Evolutionary conservation across 176 grass and related monocot genomes (phyloP), one percentile per base, ranked within the genome.

Genomic region (Eremochloa ophiuroides): DNA sequence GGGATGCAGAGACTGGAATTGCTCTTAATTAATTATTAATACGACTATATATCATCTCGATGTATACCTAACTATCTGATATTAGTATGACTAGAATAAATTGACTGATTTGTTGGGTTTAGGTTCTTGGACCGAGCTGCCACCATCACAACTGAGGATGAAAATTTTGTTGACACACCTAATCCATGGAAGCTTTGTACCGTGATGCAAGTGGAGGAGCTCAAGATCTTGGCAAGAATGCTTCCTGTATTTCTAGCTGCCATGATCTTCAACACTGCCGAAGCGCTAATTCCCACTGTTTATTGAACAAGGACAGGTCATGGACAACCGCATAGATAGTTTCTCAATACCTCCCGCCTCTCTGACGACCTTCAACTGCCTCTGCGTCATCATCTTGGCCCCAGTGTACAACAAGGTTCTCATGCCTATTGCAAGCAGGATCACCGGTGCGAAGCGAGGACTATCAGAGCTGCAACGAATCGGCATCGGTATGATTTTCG

Each of bases 61-160:
- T 39, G 8, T 39, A 39, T n/a, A n/a, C n/a, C n/a, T n/a, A n/a
- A 39, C 38, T 8, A 3, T 39, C 7, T 8, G 38, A 39, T 39
- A 39, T 39, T 39, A 39, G 35, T 37, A 37, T 37, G 35, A 37
- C 35, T 37, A 6, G 7, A 37, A 37, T 39, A 39, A 43, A 10
- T 47, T 17, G 44, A 47, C 16, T 17, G 44, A 17, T 4, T 17
- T 48, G 27, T 2, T 37, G 28, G 1, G 5, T 25, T 38, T 69
- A 91, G 89, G 58, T 91, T 91, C 51, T 60, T 91, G 0, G 85
- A 91, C 51, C 59, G 76, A 61, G 89, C 89, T 69, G 85, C 85
- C 43, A 79, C 69, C 23, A 55, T 91, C 10, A 44, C 28, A 17
- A 10, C 55, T 31, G 9, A 7, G 0, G 82, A 85, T 12, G 27